These are phyloP conservation scores for Ligustrum vulgare DNA, from an alignment of 257 asterid genomes.

Conservation along the genomic window DNA sequence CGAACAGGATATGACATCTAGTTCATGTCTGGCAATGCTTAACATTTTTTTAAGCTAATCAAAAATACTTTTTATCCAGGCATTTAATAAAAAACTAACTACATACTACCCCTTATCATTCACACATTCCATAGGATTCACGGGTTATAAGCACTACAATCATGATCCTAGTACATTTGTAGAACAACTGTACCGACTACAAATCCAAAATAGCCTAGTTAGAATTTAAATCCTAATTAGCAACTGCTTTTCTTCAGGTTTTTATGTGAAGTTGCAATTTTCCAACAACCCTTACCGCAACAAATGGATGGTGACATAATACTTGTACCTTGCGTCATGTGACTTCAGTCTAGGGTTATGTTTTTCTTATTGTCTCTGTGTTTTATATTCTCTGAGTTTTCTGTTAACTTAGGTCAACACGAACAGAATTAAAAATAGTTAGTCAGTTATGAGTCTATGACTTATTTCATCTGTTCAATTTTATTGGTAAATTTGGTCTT, in stretches of 20 bases:
- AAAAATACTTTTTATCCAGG: too few species aligned
- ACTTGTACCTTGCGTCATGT: not conserved
- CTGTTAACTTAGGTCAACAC: not conserved
- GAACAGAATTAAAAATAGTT: not conserved
- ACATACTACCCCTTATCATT: too few species aligned
- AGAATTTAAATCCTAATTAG: not conserved
- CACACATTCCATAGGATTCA: too few species aligned
- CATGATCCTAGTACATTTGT: not conserved
- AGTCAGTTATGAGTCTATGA: not conserved
- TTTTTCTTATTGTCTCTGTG: not conserved
- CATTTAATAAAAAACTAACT: too few species aligned
- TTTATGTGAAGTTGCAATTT: not conserved
- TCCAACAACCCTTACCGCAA: not conserved
- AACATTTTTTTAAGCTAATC: too few species aligned
- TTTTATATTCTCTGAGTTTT: not conserved
- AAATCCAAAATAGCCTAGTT: not conserved
- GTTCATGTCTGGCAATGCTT: too few species aligned
- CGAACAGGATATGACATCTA: not conserved
- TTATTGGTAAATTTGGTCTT: not conserved
- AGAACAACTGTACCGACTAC: not conserved
- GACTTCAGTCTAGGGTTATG: not conserved
- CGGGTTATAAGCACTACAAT: too few species aligned
- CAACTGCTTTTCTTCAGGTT: conserved; percentile 1
- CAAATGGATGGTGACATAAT: not conserved
- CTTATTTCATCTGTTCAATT: not conserved